These are phyloP conservation scores for Candida lessepsii DNA, from an alignment of 805 yeast species.

Conservation along the genomic window DNA sequence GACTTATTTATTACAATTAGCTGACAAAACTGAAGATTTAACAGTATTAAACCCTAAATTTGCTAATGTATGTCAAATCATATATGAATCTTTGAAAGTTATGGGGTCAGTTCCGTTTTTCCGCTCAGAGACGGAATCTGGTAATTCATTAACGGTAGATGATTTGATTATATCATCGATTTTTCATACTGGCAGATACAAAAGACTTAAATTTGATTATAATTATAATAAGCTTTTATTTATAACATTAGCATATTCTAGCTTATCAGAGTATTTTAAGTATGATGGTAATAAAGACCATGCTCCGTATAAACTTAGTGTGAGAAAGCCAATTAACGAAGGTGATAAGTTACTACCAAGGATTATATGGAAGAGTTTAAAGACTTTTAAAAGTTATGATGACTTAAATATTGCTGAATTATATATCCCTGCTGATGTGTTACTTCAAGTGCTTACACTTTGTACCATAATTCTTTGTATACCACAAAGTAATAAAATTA, in stretches of 20 bases:
- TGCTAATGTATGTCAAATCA: slow-evolving; percentile 17
- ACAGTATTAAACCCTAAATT: slow-evolving; percentile 5
- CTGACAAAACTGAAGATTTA: slow-evolving; percentile 12
- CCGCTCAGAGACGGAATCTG: slow-evolving; percentile 31
- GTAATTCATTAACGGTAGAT: slow-evolving; percentile 35
- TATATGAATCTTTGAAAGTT: slow-evolving; percentile 42
- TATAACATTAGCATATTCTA: slow-evolving; percentile 33
- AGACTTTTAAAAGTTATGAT: slow-evolving; percentile 34
- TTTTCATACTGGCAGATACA: slow-evolving; percentile 44
- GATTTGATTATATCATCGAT: slow-evolving; percentile 26
- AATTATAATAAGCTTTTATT: slow-evolving; percentile 48
- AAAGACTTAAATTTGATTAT: slow-evolving; percentile 30
- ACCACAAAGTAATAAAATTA: slow-evolving; percentile 23
- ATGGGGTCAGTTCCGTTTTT: slow-evolving; percentile 53
- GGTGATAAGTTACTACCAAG: slow-evolving; percentile 2
- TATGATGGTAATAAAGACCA: slow-evolving; percentile 5
- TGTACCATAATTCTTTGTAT: slow-evolving; percentile 44
- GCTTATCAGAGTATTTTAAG: not conserved
- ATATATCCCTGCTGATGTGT: slow-evolving; percentile 36
- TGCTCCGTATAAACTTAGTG: not conserved
- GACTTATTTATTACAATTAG: slow-evolving; percentile 21
- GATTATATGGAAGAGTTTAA: slow-evolving; percentile 11
- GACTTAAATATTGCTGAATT: slow-evolving; percentile 38
- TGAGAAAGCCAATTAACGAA: slow-evolving; percentile 1
- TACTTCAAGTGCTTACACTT: slow-evolving; percentile 49